A percentile compares a stretch with the other conserved stretches of the same genome.
Evolutionary conservation across 2,329 filamentous ascomycete genomes (phyloP).

Genomic region (Exophiala oligosperma): DNA sequence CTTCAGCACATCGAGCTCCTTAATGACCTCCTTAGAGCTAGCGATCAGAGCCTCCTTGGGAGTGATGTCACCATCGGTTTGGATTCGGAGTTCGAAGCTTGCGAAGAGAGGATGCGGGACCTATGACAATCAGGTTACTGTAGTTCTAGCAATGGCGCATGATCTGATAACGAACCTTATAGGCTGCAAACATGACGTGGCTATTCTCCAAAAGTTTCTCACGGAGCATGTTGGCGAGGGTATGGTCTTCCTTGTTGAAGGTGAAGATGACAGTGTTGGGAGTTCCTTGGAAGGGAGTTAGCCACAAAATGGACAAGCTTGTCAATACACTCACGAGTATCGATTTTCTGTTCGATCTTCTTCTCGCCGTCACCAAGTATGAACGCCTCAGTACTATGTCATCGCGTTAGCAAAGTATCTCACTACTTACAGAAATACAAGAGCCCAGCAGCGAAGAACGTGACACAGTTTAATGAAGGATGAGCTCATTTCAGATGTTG

Average conservation of each 20-base stretch:
- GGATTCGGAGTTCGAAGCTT: constrained; percentile 73
- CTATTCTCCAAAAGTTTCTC: constrained; percentile 81
- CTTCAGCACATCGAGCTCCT: constrained; percentile 75
- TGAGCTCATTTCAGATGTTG: background rate
- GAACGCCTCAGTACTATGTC: constrained; percentile 84
- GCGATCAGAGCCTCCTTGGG: constrained; percentile 86
- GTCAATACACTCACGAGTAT: constrained; percentile 70
- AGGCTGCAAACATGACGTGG: constrained; percentile 86
- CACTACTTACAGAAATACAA: background rate
- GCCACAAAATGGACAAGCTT: background rate
- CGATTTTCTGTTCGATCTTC: constrained; percentile 85
- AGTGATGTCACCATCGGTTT: constrained; percentile 84
- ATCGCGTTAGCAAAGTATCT: constrained; percentile 6
- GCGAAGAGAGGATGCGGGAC: constrained; percentile 47
- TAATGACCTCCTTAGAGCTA: constrained; percentile 78
- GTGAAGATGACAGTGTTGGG: constrained; percentile 94
- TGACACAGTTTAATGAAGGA: background rate
- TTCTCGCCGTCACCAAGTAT: constrained; percentile 84
- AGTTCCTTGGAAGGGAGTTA: constrained; percentile 61
- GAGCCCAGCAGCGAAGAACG: background rate
- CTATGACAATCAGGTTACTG: constrained; percentile 28
- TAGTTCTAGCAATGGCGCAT: background rate
- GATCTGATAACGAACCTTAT: constrained; percentile 66
- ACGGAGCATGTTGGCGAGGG: constrained; percentile 84
- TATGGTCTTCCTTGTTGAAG: constrained; percentile 96